Evolutionary conservation across 306 rosid genomes (phyloP).

Genomic region (Casuarina cunninghamiana): DNA sequence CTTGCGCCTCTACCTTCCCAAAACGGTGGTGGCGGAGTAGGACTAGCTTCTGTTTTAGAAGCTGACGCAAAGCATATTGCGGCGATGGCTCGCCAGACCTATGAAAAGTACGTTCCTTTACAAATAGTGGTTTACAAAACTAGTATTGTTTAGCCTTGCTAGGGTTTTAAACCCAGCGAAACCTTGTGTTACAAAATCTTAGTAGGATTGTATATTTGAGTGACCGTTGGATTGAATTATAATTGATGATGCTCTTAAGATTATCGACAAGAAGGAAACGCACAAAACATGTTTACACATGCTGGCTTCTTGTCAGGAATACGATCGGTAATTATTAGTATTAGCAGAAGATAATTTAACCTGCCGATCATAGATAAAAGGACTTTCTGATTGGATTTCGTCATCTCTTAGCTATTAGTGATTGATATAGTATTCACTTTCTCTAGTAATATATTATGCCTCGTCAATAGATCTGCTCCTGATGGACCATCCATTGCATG

Average conservation of each 20-base stretch:
- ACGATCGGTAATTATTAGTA: not conserved
- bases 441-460: not conserved
- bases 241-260: too few relatives aligned
- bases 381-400: not conserved
- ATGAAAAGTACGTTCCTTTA: conserved; percentile 64
- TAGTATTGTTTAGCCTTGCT: not conserved
- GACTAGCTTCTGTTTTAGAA: conserved; percentile 76
- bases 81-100: conserved; percentile 66
- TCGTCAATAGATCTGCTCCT: not conserved
- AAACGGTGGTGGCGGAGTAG: conserved; percentile 54
- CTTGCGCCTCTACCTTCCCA: conserved; percentile 45
- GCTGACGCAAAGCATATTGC: conserved; percentile 78
- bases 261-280: not conserved
- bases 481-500: not conserved
- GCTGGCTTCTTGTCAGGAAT: not conserved
- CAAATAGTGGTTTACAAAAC: conserved; percentile 18
- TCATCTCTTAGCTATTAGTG: not conserved
- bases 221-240: too few relatives aligned
- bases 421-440: not conserved
- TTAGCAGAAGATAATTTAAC: not conserved
- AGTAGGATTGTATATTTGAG: too few relatives aligned
- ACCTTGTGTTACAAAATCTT: too few relatives aligned
- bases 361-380: not conserved
- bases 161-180: too few relatives aligned
- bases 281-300: not conserved